Base-by-base conservation (phyloP, 305 asterid species). In the Fraxinus sp. region DNA sequence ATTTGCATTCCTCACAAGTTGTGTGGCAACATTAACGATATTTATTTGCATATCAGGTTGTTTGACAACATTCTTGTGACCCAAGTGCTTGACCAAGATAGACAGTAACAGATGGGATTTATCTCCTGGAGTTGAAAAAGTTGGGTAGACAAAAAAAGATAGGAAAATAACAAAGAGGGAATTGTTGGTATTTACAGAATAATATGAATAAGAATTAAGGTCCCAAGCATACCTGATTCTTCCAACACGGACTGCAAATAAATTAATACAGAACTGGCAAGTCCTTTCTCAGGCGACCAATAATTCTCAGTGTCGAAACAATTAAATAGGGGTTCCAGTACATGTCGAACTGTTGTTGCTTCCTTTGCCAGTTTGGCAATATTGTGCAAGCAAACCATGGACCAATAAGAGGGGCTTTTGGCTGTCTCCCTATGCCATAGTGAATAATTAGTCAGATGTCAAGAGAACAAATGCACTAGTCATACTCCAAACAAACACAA, bases 31-130 rank as follows among this genome's bases (percentile, higher is more conserved):
- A 20, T 88, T 79, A 30, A 89, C 78, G 68, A 89, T 85, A 71
- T 81, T 41, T 13, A 86, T 88, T 82, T 88, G 91, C 78, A 84
- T 71, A 71, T 86, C 87, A 78, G 83, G 83, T 82, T 80, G 83
- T 84, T 88, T 89, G 81, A 75, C 35, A 24, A 88, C 86, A 81
- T 85, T 84, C 86, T 85, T 89, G 57, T 89, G 91, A 88, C 88
- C 91, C 88, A 89, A 80, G 76, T 89, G 92, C 87, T 89, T 89
- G 83, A 89, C 83, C 87, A 89, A 86, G 79, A 84, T 80, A 74
- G 89, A 86, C 28, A 88, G 62, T 73, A 89, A 75, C 33, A 86
- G 84, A 88, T 89, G 91, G 85, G 88, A 89, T 76, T 81, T 89
- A 73, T 84, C 92, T 39, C 87, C 92, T 89, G 86, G 79, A 39